A percentile compares a stretch with the other conserved stretches of the same genome.
phyloP scores from a whole-genome alignment of 768 basidiomycete species.

The Crassisporium funariophilum region DNA sequence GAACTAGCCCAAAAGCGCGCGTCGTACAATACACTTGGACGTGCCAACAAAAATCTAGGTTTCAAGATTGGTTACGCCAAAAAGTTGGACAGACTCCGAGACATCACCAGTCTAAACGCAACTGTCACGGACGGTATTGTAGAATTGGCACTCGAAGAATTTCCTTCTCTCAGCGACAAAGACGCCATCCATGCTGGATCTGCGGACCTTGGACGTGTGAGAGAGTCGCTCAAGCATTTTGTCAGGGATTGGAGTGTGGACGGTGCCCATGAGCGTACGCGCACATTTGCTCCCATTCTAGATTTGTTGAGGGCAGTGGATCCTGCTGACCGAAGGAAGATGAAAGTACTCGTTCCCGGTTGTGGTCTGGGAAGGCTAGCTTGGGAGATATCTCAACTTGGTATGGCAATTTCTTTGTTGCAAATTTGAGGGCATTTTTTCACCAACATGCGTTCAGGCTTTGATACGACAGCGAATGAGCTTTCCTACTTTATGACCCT shows the following conservation, averaged over 20 bases:
- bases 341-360: constrained; percentile 62
- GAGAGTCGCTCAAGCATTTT: constrained; percentile 68
- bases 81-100: constrained; percentile 49
- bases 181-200: constrained; percentile 14
- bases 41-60: constrained; percentile 50
- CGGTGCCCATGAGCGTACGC: constrained; percentile 53
- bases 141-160: constrained; percentile 26
- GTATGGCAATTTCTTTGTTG: constrained; percentile 30
- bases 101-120: constrained; percentile 42
- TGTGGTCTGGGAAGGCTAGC: constrained; percentile 65
- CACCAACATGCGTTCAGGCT: too few relatives aligned
- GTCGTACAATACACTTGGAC: constrained; percentile 45
- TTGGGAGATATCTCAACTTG: constrained; percentile 67
- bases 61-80: constrained; percentile 54
- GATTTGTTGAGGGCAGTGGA: constrained; percentile 40
- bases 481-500: constrained; percentile 68
- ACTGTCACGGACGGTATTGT: constrained; percentile 43
- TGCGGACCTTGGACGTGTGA: constrained; percentile 50
- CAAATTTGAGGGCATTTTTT: constrained; percentile 1
- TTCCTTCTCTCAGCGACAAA: constrained; percentile 19
- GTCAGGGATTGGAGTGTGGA: constrained; percentile 71
- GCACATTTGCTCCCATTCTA: constrained; percentile 60
- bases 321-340: constrained; percentile 26
- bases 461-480: constrained; percentile 61
- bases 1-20: constrained; percentile 45